phyloP scores from a whole-genome alignment of 305 asterid genomes.

The Fraxinus sp. region DNA sequence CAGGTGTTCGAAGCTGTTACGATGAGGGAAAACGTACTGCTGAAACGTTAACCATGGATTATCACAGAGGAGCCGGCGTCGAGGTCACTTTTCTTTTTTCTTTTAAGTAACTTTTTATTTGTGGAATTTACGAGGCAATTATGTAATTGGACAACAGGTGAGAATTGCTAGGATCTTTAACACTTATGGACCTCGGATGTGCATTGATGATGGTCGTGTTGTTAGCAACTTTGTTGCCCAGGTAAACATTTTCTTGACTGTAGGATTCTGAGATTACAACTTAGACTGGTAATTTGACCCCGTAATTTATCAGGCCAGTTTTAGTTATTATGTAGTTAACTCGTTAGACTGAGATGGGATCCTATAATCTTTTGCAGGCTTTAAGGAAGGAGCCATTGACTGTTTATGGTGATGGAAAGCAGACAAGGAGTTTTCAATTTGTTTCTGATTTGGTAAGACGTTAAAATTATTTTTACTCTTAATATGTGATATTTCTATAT shows the following conservation, averaged over 20 bases:
- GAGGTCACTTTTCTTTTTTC: conserved; percentile 50
- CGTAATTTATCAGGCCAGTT: not conserved
- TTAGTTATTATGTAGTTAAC: not conserved
- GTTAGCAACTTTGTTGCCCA: conserved; percentile 98
- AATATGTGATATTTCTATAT: not conserved
- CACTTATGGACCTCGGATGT: conserved; percentile 97
- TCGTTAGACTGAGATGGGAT: not conserved
- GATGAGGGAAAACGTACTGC: conserved; percentile 98
- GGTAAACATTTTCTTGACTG: conserved; percentile 37
- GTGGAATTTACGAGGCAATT: too few relatives aligned
- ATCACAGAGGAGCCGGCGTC: conserved; percentile 91
- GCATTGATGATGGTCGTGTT: conserved; percentile 95
- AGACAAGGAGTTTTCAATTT: conserved; percentile 88
- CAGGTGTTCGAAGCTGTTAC: conserved; percentile 98
- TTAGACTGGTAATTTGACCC: not conserved
- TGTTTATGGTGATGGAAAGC: conserved; percentile 94
- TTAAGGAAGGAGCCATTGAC: conserved; percentile 92
- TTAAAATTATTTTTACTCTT: not conserved
- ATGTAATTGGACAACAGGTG: conserved; percentile 45
- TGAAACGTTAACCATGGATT: conserved; percentile 97
- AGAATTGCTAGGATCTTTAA: conserved; percentile 94
- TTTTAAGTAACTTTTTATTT: too few relatives aligned
- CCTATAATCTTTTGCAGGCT: conserved; percentile 50
- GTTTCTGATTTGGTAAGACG: conserved; percentile 84
- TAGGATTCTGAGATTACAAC: not conserved